phyloP scores from a whole-genome alignment of 2,329 filamentous ascomycete genomes.

The Nemania serpens region DNA sequence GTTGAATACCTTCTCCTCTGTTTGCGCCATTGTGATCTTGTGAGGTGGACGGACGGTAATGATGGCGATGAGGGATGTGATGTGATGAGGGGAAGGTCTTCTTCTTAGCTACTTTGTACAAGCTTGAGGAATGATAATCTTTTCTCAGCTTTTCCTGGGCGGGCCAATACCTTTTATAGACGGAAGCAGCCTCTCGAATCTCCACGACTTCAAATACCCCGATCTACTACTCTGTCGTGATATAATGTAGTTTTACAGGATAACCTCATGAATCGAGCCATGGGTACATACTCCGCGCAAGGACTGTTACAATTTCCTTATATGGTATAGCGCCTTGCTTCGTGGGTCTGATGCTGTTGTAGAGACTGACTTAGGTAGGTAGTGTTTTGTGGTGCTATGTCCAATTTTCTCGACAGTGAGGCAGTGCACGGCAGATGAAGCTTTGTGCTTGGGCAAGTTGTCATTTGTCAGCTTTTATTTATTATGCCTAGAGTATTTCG shows the following conservation, averaged over 20 bases:
- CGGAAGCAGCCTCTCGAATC: background rate
- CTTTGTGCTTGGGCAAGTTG: too few species aligned
- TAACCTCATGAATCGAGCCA: background rate
- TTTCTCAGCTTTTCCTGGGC: background rate
- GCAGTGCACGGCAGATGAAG: too few species aligned
- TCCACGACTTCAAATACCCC: background rate
- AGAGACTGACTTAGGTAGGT: too few species aligned
- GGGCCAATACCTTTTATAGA: background rate
- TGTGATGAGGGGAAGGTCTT: slow-evolving; percentile 1
- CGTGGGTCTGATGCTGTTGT: too few species aligned
- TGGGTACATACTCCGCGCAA: background rate
- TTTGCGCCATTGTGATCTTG: slow-evolving; percentile 12
- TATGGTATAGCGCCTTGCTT: slow-evolving; percentile 6
- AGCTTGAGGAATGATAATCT: background rate
- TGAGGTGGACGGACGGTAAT: background rate
- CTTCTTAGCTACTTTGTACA: background rate
- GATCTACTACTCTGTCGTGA: background rate
- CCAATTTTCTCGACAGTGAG: too few species aligned
- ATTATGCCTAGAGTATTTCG: too few species aligned
- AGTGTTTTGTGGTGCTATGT: too few species aligned
- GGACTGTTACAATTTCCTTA: slow-evolving; percentile 22
- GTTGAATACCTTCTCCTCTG: slow-evolving; percentile 48
- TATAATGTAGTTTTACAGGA: background rate
- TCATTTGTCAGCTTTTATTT: too few species aligned
- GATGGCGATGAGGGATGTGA: background rate